A percentile compares a stretch with the other conserved stretches of the same genome.
phyloP scores from a whole-genome alignment of 495 filamentous ascomycete species.

The Penicillium coprophilum region DNA sequence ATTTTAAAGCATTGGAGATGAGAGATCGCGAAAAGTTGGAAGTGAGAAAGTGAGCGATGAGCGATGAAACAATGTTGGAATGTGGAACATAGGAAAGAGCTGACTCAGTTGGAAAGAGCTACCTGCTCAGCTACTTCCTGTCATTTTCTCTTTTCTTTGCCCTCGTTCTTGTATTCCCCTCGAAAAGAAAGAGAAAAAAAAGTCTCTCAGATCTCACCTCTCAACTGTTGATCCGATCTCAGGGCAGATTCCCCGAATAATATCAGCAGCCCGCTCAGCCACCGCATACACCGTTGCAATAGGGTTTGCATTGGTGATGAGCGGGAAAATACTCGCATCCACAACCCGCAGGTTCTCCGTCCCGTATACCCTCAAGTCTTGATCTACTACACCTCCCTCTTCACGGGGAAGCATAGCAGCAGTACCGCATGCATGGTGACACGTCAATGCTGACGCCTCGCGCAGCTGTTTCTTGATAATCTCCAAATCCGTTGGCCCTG shows the following conservation, averaged over 20 bases:
- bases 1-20: too few species aligned
- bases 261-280: constrained; percentile 51
- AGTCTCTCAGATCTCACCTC: too few species aligned
- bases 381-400: constrained; percentile 54
- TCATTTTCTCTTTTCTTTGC: too few species aligned
- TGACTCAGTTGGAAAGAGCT: too few species aligned
- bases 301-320: constrained; percentile 50
- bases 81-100: too few species aligned
- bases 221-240: not conserved
- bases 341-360: constrained; percentile 51
- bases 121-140: too few species aligned
- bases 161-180: too few species aligned
- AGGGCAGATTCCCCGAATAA: constrained; percentile 32
- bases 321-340: constrained; percentile 53
- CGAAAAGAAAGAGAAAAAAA: too few species aligned
- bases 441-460: constrained; percentile 2
- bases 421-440: constrained; percentile 23
- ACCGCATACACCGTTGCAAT: constrained; percentile 55
- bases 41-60: too few species aligned
- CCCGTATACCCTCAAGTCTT: constrained; percentile 46
- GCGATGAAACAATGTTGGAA: too few species aligned
- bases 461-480: constrained; percentile 10
- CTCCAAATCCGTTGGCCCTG: constrained; percentile 2
- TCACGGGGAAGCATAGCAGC: constrained; percentile 38
- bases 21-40: too few species aligned